These are phyloP conservation scores for Trebouxia gelatinosa DNA, from an alignment of 163 green algal genomes.

Conservation along the genomic window DNA sequence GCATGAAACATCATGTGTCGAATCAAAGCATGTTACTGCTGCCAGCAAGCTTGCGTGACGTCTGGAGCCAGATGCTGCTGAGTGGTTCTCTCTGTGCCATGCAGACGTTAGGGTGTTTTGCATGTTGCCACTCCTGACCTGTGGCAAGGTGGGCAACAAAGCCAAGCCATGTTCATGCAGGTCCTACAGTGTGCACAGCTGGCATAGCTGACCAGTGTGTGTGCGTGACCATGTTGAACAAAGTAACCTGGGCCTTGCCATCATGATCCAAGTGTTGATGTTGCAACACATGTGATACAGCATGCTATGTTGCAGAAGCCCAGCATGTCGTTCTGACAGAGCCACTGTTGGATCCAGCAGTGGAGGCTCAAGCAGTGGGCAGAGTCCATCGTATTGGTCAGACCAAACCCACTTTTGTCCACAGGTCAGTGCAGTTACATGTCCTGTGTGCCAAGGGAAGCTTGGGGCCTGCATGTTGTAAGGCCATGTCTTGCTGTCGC, in stretches of 20 bases:
- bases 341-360: slow-evolving; percentile 75
- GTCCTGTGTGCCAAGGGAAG: not conserved
- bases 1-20: too few relatives aligned
- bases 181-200: not conserved
- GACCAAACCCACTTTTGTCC: slow-evolving; percentile 61
- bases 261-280: not conserved
- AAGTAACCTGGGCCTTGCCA: not conserved
- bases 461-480: not conserved
- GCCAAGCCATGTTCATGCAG: not conserved
- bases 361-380: slow-evolving; percentile 87
- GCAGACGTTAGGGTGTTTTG: not conserved
- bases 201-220: not conserved
- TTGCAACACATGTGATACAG: not conserved
- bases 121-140: not conserved
- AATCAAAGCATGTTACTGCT: too few relatives aligned
- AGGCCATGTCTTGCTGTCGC: not conserved
- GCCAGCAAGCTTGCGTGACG: too few relatives aligned
- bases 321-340: slow-evolving; percentile 90
- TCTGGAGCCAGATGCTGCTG: too few relatives aligned
- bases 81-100: too few relatives aligned
- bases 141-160: not conserved
- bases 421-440: slow-evolving; percentile 38
- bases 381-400: slow-evolving; percentile 92
- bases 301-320: slow-evolving; percentile 54
- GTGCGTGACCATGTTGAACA: not conserved